Percentiles rank a stretch among this genome's conserved stretches.
phyloP scores from a whole-genome alignment of 192 early-diverging fungal species.

The Mycoemilia scoparia region DNA sequence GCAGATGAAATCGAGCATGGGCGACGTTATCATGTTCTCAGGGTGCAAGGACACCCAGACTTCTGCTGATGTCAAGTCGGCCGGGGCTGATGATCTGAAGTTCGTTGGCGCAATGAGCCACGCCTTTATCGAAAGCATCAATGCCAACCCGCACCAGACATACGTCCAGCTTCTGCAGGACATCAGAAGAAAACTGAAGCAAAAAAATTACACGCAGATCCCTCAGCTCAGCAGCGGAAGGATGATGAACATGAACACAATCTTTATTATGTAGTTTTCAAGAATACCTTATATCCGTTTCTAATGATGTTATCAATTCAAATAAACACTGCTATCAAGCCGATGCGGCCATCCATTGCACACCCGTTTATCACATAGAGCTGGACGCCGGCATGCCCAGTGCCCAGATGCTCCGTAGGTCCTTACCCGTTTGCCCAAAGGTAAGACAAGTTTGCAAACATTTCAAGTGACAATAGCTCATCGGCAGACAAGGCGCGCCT shows the following conservation, averaged over 20 bases:
- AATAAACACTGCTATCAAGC: too few species aligned
- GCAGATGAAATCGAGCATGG: slow-evolving; percentile 27
- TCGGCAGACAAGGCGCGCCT: too few species aligned
- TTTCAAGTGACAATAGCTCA: too few species aligned
- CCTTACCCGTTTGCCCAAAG: too few species aligned
- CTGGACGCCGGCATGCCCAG: too few species aligned
- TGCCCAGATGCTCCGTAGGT: too few species aligned
- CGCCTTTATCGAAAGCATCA: slow-evolving; percentile 43
- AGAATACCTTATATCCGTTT: too few species aligned
- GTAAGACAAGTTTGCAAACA: too few species aligned
- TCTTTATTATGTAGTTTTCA: slow-evolving; percentile 42
- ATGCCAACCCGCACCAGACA: slow-evolving; percentile 34
- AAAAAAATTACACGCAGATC: slow-evolving; percentile 48
- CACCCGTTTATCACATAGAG: too few species aligned
- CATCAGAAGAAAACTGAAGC: slow-evolving; percentile 41
- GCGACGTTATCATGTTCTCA: slow-evolving; percentile 65
- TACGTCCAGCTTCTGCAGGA: slow-evolving; percentile 53
- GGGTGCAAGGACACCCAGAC: slow-evolving; percentile 72
- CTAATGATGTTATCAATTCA: too few species aligned
- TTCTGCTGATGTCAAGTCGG: slow-evolving; percentile 55
- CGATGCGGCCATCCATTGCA: too few species aligned
- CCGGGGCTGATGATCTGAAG: slow-evolving; percentile 25
- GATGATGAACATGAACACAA: slow-evolving; percentile 42
- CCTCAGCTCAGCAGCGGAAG: slow-evolving; percentile 63
- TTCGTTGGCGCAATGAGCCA: slow-evolving; percentile 61